Base-by-base conservation (phyloP, 169 alveolate species). In the Eimeria falciformis region DNA sequence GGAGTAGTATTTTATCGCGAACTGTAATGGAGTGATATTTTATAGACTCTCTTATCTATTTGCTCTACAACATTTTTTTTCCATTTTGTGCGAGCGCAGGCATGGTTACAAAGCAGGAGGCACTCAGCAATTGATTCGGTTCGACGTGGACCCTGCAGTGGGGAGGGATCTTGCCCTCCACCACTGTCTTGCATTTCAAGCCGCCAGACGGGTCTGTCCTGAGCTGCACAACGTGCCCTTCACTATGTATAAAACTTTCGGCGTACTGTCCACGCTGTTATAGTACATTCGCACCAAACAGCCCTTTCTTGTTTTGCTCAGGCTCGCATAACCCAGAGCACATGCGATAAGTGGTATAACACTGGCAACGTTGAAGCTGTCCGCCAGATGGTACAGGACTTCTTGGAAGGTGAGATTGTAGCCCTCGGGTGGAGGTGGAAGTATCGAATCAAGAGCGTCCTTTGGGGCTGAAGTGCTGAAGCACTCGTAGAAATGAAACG, bases 141-240 rank as follows among this genome's bases (percentile, higher is more conserved):
- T 86, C 55, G 92, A 86, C 45, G 85, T 86, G 50, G 92, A 86
- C 55, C 92, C 92, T 5, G 92, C 85, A 6, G 85, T 86, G 3
- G 92, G 92, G 25, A 17, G 92, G 18, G 92, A 86, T 56, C 43
- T 58, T 11, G 92, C 75, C 50, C 75, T 86, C 43, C 78, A 86
- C 56, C 73, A 47, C 45, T 29, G 78, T 25, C 50, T 86, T 11
- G 83, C 83, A 5, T 86, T 86, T 47, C 92, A 86, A 50, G 92
- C 92, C 11, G 92, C 66, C 7, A 23, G 29, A 27, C 14, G 53
- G 37, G 75, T 25, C 3, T 33, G 69, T 4, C 40, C 0, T 33
- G 40, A 33, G 40, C 40, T 33, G 40, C 40, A 33, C 40, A 33
- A 33, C 40, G 40, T 33, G 40, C 40, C 40, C 2, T 33, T 33